Base-by-base conservation (phyloP, 768 basidiomycete species). In the Mycena polygramma region DNA sequence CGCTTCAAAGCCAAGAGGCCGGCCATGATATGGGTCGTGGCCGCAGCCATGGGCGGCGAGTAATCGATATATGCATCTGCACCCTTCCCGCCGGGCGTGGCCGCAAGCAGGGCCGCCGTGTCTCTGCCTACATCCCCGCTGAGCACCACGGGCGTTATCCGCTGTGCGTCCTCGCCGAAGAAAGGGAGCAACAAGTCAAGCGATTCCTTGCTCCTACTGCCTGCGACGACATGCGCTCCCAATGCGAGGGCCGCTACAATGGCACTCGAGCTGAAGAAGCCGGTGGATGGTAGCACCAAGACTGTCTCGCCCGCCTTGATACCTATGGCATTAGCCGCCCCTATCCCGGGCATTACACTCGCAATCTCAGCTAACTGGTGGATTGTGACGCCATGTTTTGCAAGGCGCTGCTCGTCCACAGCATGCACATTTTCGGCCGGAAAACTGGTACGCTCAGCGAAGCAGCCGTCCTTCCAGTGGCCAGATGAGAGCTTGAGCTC, bases 391-490 rank as follows among this genome's bases (percentile, higher is more conserved):
- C 20, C 20, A 2, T 48, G 46, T 20, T 48, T 48, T 14, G 46
- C 19, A 14, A 48, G 46, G 19, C 15, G 46, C 46, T 48, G 46
- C 46, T 48, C 46, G 19, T 48, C 46, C 46, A 48, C 46, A 8
- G 19, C 15, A 48, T 48, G 46, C 46, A 48, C 46, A 20, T 48
- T 48, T 48, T 48, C 46, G 19, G 46, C 46, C 2, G 46, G 46
- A 48, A 48, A 48, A 20, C 46, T 48, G 46, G 46, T 14, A 20
- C 13, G 46, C 8, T 48, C 46, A n/a, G 46, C 46, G 46, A 48
- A 48, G 46, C 46, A 48, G 15, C 46, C 46, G 46, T 48, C 19
- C 46, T 48, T 48, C 46, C 46, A 48, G 46, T 48, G 46, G 46
- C 46, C 46, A 19, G 46, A 48, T 20, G 46, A 48, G 15, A 48